Evolutionary conservation across 2,329 filamentous ascomycete species (phyloP).

Genomic region (Arachnopeziza araneosa): DNA sequence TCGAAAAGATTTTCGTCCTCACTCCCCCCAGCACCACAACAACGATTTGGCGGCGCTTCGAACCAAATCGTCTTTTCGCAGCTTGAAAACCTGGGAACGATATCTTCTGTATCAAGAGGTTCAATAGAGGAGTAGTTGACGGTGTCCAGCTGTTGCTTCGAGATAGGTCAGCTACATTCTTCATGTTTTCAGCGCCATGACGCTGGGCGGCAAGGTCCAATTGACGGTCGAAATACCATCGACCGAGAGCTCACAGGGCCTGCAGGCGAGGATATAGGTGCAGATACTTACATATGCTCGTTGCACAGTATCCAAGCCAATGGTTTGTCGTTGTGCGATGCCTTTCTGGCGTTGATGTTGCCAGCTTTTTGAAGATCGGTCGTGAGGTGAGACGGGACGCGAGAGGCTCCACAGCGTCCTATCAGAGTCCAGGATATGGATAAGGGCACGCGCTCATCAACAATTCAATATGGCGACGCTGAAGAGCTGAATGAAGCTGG

Average conservation of each 20-base stretch:
- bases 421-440: slow-evolving; percentile 1
- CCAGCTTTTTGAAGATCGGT: neutral
- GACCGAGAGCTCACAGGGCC: neutral
- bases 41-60: neutral
- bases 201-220: neutral
- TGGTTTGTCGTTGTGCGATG: neutral
- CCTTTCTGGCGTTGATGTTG: neutral
- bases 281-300: neutral
- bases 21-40: neutral
- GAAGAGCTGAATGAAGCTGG: neutral
- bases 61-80: neutral
- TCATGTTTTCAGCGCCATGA: neutral
- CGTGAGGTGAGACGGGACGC: neutral
- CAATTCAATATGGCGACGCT: neutral
- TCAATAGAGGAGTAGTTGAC: neutral
- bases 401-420: neutral
- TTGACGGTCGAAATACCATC: neutral
- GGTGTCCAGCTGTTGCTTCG: neutral
- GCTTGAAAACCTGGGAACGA: neutral
- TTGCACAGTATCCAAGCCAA: neutral
- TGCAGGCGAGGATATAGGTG: neutral
- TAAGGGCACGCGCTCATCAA: slow-evolving; percentile 21
- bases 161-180: neutral
- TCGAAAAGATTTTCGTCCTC: neutral
- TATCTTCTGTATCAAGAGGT: neutral